Evolutionary conservation across 139 green algal genomes (phyloP), one percentile per base, ranked within the genome.

Genomic region (Chlamydomonas sp.): DNA sequence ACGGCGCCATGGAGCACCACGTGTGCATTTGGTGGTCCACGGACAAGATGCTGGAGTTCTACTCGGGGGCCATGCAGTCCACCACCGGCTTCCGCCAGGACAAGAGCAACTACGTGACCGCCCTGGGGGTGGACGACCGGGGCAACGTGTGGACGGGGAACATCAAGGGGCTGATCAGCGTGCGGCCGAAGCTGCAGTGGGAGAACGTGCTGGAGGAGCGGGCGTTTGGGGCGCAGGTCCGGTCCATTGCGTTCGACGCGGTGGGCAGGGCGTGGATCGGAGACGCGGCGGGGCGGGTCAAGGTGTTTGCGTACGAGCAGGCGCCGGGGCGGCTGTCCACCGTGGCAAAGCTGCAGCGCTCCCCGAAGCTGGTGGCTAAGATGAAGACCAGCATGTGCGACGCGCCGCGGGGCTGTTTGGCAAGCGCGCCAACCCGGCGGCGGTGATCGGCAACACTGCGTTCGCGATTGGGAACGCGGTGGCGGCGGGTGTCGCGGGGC

Each of bases 111-210:
- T 62, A 66, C 6, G 84, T 93, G 63, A 92, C 84, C 3, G 77
- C 78, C 31, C 64, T 95, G 15, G 87, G 61, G 1, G 15, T 93
- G 10, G 92, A 95, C 74, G 72, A 62, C 1, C 63, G 57, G 0
- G 92, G 92, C 60, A 92, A 90, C 72, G 79, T 93, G 63, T 95
- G 92, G 92, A 85, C 80, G n/a, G 92, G 90, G 15, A 89, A 90
- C n/a, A 16, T 72, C 57, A 92, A 91, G 77, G 89, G 90, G 18
- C 73, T 90, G 82, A 58, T 92, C 78, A 86, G 90, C n/a, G 78
- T 90, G 82, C 77, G 86, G 64, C 64, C 78, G 20, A 71, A 80
- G 72, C n/a, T 57, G 60, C 17, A 64, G 18, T 94, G 90, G 90
- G 88, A 92, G 66, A 17, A 49, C 16, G 61, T 63, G 20, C n/a